Evolutionary conservation across 2,329 filamentous ascomycete species (phyloP).

Genomic region (Penicillium sp.): DNA sequence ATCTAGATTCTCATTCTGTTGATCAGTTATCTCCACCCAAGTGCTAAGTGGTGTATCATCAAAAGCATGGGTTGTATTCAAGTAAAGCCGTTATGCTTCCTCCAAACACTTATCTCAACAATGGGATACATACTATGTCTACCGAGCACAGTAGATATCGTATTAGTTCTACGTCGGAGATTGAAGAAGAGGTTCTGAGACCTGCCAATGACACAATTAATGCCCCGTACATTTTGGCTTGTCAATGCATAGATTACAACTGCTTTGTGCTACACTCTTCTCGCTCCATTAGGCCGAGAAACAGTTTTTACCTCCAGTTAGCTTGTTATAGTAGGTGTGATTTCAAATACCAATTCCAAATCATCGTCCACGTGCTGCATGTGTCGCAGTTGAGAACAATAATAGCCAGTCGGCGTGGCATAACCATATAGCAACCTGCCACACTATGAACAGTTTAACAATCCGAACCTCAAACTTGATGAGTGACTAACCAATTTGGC

Average conservation of each 20-base stretch:
- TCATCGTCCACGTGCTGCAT: not conserved
- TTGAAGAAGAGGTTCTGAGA: not conserved
- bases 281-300: not conserved
- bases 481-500: constrained; percentile 1
- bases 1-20: not conserved
- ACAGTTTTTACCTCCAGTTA: not conserved
- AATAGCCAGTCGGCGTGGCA: not conserved
- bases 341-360: not conserved
- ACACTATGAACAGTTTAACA: not conserved
- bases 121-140: not conserved
- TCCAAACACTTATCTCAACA: not conserved
- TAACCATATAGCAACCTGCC: not conserved
- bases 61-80: too few relatives aligned
- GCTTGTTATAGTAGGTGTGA: not conserved
- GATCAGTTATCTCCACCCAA: not conserved
- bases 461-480: not conserved
- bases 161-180: not conserved
- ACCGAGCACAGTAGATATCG: not conserved
- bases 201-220: not conserved
- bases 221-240: not conserved
- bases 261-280: not conserved
- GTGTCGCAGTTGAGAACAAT: not conserved
- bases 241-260: not conserved
- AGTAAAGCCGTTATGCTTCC: too few relatives aligned
- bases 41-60: not conserved